Evolutionary conservation across 148 eudicot species (phyloP), one percentile per base, ranked within the genome.

Genomic region (Cornus suecica): DNA sequence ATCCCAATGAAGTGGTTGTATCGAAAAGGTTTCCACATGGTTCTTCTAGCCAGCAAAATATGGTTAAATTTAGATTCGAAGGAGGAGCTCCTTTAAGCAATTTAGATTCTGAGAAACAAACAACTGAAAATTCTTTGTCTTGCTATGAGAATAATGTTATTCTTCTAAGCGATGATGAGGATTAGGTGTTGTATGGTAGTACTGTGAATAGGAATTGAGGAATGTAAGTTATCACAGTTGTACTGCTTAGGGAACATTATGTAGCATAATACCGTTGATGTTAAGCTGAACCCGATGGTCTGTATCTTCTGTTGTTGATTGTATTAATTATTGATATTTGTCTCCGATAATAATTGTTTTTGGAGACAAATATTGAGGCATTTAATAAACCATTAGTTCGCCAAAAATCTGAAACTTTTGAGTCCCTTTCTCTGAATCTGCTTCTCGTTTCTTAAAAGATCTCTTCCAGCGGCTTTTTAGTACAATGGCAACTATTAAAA

Each of bases 81-180:
- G 62, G 45, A 27, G 27, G 45, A 27, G 27, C 37, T 28, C 77
- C 70, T 65, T 20, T 63, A 10, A 22, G n/a, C 24, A 28, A 23
- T 64, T 74, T 29, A 27, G 69, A 61, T 45, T 45, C 61, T 11
- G 42, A 29, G 23, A 52, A 42, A 27, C 42, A 73, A 63, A 9
- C 16, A 63, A 20, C 68, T 25, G 54, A 41, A 26, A 73, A 73
- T 27, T 41, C 20, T 13, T 61, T 2, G 20, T 7, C 75, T 32
- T 25, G 4, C 34, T 74, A 26, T 45, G 41, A 74, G 48, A 45
- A 26, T 27, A 9, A 27, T 74, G 42, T 65, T 27, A 74, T 74
- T 74, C 58, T 37, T 15, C 8, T 74, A 14, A 64, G 70, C 22
- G 77, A 74, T 28, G 69, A 74, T 45, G 77, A 74, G 62, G 77